These are phyloP conservation scores for Trichophyton rubrum DNA, from an alignment of 2,329 filamentous ascomycete genomes.

Conservation along the genomic window DNA sequence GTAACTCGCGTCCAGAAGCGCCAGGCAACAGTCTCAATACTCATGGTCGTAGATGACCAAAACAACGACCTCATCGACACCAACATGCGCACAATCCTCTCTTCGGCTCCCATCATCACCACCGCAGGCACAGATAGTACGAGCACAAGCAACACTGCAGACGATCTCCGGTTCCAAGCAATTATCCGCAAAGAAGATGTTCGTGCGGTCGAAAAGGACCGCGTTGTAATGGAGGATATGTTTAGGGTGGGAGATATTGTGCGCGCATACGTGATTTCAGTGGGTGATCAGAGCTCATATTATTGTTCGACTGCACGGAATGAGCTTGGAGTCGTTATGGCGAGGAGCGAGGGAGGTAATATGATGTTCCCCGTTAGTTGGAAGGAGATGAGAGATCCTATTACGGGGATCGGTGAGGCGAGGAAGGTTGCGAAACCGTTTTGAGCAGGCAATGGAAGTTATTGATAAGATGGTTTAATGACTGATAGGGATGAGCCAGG, in stretches of 20 bases:
- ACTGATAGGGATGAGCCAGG: no score
- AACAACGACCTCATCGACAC: slow-evolving; percentile 16
- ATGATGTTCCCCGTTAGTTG: slow-evolving; percentile 88
- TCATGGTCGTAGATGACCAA: slow-evolving; percentile 55
- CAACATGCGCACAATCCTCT: slow-evolving; percentile 25
- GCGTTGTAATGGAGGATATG: slow-evolving; percentile 77
- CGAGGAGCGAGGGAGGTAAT: slow-evolving; percentile 73
- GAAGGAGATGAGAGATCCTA: slow-evolving; percentile 83
- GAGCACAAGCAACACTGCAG: slow-evolving; percentile 38
- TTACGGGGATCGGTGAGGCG: slow-evolving; percentile 61
- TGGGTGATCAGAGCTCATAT: slow-evolving; percentile 90
- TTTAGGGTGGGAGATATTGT: slow-evolving; percentile 92
- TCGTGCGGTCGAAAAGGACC: slow-evolving; percentile 88
- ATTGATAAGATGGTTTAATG: no score
- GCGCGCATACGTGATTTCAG: slow-evolving; percentile 70
- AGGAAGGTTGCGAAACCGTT: slow-evolving; percentile 93
- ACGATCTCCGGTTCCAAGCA: slow-evolving; percentile 62
- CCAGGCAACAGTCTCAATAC: slow-evolving; percentile 74
- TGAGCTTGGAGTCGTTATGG: slow-evolving; percentile 87
- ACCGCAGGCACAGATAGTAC: slow-evolving; percentile 13
- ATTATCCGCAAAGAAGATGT: slow-evolving; percentile 84
- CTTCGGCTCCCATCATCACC: slow-evolving; percentile 17
- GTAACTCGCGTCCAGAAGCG: slow-evolving; percentile 75
- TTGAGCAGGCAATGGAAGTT: slow-evolving; percentile 34
- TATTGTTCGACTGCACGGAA: slow-evolving; percentile 89